Conservation (phyloP, 768 basidiomycete genomes). For the Podaxis sp. region DNA sequence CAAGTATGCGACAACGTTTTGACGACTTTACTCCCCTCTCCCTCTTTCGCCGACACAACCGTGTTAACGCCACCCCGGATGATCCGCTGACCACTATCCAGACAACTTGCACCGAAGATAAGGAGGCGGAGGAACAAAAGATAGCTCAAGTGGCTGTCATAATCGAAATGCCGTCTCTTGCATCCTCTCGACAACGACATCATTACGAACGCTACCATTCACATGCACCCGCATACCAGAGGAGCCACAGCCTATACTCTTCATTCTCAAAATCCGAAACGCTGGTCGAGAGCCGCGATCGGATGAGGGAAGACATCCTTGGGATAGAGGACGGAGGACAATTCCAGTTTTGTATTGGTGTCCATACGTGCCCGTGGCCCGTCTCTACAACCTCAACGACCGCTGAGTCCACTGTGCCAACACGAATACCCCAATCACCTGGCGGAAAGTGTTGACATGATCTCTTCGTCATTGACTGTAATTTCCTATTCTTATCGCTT, state of each 20-base stretch:
- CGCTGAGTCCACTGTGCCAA: not conserved
- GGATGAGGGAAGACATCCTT: not conserved
- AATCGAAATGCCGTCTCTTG: constrained; percentile 9
- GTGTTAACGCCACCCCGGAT: constrained; percentile 4
- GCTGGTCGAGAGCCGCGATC: not conserved
- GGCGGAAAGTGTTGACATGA: not conserved
- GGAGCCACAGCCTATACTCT: not conserved
- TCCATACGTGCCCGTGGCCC: constrained; percentile 34
- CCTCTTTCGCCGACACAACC: constrained; percentile 38
- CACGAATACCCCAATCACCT: not conserved
- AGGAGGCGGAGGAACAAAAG: not conserved
- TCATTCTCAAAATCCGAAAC: constrained; percentile 3
- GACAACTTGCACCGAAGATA: not conserved
- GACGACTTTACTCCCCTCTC: constrained; percentile 3
- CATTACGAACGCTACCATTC: not conserved
- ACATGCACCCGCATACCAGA: not conserved
- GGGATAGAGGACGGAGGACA: constrained; percentile 18
- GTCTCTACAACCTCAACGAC: not conserved
- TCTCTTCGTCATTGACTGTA: not conserved
- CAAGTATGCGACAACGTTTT: not conserved
- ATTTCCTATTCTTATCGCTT: not conserved
- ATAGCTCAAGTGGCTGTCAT: constrained; percentile 7
- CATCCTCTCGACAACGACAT: constrained; percentile 1
- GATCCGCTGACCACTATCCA: not conserved
- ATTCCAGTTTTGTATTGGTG: constrained; percentile 33